Evolutionary conservation across 2,329 filamentous ascomycete genomes (phyloP), one percentile per base, ranked within the genome.

Genomic region (Stenocarpella maydis): DNA sequence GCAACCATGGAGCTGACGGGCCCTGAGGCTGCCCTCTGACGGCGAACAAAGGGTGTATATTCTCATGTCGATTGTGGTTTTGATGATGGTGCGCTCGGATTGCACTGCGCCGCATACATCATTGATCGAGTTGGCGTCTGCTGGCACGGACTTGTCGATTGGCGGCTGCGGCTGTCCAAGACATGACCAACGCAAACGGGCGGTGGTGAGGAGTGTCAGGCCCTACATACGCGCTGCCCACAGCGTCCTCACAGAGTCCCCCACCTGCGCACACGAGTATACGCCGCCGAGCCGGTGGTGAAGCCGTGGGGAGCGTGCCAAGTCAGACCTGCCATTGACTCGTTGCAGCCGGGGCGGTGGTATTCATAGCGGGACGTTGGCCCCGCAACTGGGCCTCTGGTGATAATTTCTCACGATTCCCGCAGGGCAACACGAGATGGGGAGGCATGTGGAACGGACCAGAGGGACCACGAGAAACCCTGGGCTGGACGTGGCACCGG

Each of bases 291-390:
- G 50, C 28, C 21, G 31, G 31, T 39, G 31, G 14, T 39, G 37
- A 43, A 19, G 34, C 21, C 6, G 8, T 26, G 10, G 15, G 6
- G 4, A n/a, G 37, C 15, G 24, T 61, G 39, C 58, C 47, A 61
- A 61, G 41, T 37, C 24, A 26, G 55, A 26, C 55, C 39, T 47
- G 58, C 49, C 58, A 63, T 63, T 63, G 58, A 63, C 58, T 63
- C 58, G 43, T 63, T 63, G 28, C 58, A 47, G 58, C 37, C 58
- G 19, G 43, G 43, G 47, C 58, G 41, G 58, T 63, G 58, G 58
- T 63, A 63, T 49, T 49, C 26, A 21, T 34, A 63, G 58, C 58
- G 58, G 58, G 58, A 63, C 58, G 58, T 63, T 49, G 58, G 58
- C 58, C 43, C 58, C 58, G 58, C 58, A 63, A 63, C 58, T 49